Evolutionary conservation across 495 filamentous ascomycete genomes (phyloP).

Genomic region (Annulohypoxylon moriforme): DNA sequence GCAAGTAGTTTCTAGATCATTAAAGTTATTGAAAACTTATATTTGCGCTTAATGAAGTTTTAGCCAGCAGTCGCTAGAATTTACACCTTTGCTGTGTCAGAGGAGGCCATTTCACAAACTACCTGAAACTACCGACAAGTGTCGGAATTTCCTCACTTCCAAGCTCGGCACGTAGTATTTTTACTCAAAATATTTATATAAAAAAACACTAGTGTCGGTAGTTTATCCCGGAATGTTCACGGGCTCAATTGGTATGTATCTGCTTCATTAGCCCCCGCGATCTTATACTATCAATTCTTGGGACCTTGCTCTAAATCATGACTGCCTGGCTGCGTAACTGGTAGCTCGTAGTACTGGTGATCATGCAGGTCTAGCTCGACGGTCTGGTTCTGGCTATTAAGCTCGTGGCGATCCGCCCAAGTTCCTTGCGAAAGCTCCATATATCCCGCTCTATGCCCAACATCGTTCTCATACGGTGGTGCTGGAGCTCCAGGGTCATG

Average conservation of each 20-base stretch:
- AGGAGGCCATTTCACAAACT: no score
- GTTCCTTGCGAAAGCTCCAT: slow-evolving; percentile 1
- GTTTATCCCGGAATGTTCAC: no score
- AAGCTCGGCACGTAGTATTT: no score
- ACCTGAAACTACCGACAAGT: no score
- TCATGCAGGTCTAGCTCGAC: slow-evolving; percentile 37
- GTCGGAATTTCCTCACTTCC: no score
- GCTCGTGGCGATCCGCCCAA: slow-evolving; percentile 5
- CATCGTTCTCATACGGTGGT: background rate
- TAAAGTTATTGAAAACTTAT: no score
- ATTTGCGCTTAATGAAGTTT: no score
- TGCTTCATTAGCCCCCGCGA: background rate
- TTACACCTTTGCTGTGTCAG: no score
- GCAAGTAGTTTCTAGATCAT: no score
- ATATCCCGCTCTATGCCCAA: background rate
- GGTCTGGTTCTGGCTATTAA: background rate
- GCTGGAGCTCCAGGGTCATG: background rate
- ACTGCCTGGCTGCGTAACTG: background rate
- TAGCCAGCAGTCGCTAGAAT: no score
- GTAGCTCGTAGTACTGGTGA: slow-evolving; percentile 34
- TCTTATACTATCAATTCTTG: background rate
- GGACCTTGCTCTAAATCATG: background rate
- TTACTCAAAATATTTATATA: no score
- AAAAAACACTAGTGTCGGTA: no score
- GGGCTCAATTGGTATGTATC: background rate